Evolutionary conservation across 768 basidiomycete genomes (phyloP).

Genomic region (Leccinum longicurvipes): DNA sequence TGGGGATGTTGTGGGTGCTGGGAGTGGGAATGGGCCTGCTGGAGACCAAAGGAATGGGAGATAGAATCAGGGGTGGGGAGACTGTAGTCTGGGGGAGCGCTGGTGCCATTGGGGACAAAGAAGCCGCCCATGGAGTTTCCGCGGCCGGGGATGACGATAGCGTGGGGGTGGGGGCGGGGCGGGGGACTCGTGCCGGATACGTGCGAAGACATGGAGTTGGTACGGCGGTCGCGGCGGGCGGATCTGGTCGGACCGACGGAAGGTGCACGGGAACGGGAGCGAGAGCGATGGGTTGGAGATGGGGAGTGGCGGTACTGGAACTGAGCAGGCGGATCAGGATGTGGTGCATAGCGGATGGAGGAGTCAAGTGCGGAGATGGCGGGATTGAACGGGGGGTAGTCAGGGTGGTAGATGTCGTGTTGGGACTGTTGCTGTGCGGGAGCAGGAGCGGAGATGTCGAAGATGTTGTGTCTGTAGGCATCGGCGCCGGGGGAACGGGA

Average conservation of each 20-base stretch:
- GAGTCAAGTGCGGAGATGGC: conserved; percentile 52
- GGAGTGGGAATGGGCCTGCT: conserved; percentile 30
- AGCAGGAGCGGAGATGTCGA: conserved; percentile 55
- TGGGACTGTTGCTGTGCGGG: conserved; percentile 30
- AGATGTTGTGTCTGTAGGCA: conserved; percentile 54
- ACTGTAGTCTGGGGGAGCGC: conserved; percentile 36
- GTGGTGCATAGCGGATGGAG: conserved; percentile 48
- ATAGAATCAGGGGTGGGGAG: conserved; percentile 42
- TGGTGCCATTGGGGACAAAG: conserved; percentile 28
- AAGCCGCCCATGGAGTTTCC: conserved; percentile 31
- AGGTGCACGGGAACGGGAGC: conserved; percentile 38
- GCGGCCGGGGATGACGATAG: conserved; percentile 64
- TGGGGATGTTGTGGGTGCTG: conserved; percentile 21
- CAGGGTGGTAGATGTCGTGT: conserved; percentile 29
- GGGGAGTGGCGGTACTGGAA: conserved; percentile 26
- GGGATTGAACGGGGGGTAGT: conserved; percentile 45
- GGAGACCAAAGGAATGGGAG: conserved; percentile 31
- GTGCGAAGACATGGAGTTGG: conserved; percentile 58
- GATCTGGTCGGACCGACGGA: conserved; percentile 54
- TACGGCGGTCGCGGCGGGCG: conserved; percentile 47
- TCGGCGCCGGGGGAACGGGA: conserved; percentile 39
- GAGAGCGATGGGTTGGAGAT: conserved; percentile 40
- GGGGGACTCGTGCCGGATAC: conserved; percentile 50
- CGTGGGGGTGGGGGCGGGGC: conserved; percentile 50
- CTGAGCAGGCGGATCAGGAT: conserved; percentile 31